A percentile compares a stretch with the other conserved stretches of the same genome.
Evolutionary conservation across 805 yeast genomes (phyloP).

Genomic region (Kodamaea lidongshanica): DNA sequence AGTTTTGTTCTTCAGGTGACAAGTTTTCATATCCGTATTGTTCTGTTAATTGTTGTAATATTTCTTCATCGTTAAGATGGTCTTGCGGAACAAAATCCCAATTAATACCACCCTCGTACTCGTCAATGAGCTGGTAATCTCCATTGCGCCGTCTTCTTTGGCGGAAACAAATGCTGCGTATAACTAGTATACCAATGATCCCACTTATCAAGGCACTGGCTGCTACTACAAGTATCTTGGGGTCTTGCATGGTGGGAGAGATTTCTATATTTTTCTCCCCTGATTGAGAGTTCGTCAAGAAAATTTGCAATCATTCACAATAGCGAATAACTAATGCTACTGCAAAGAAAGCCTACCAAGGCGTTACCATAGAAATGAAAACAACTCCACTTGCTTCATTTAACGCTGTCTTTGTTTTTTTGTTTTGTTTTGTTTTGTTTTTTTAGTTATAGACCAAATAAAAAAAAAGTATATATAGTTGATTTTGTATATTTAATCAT

Average conservation of each 20-base stretch:
- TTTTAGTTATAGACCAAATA: too few species aligned
- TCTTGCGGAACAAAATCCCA: slow-evolving; percentile 23
- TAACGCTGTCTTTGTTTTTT: too few species aligned
- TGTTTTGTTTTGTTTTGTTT: too few species aligned
- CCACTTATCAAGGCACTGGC: slow-evolving; percentile 3
- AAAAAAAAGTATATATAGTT: too few species aligned
- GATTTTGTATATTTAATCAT: too few species aligned
- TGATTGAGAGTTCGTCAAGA: too few species aligned
- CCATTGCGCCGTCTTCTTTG: slow-evolving; percentile 6
- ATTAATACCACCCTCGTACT: slow-evolving; percentile 7
- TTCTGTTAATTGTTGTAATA: slow-evolving; percentile 28
- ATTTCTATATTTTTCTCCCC: too few species aligned
- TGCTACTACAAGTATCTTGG: slow-evolving; percentile 1
- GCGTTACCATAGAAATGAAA: too few species aligned
- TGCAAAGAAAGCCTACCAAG: too few species aligned
- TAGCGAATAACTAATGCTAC: too few species aligned
- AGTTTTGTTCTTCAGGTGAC: slow-evolving; percentile 37
- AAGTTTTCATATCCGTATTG: slow-evolving; percentile 31
- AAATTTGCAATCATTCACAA: too few species aligned
- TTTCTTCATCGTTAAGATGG: slow-evolving; percentile 36
- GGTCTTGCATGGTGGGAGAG: background rate
- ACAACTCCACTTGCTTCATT: too few species aligned
- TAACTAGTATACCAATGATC: background rate
- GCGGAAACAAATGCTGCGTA: slow-evolving; percentile 1
- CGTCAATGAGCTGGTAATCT: slow-evolving; percentile 6